A percentile compares a stretch with the other conserved stretches of the same genome.
These are phyloP conservation scores for Epithele typhae DNA, from an alignment of 768 basidiomycete species.

Conservation along the genomic window DNA sequence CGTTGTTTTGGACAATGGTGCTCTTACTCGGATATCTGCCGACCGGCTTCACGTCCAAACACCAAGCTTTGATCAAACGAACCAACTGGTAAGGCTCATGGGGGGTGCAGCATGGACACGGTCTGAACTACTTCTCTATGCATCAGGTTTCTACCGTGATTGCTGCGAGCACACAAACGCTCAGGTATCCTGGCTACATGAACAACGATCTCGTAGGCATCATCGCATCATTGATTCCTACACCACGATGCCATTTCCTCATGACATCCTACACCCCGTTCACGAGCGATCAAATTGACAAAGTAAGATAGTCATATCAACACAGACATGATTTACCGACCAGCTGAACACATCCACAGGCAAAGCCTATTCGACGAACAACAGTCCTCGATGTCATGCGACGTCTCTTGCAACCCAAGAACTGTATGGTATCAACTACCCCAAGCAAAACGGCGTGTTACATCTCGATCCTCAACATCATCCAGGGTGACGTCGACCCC, in stretches of 20 bases:
- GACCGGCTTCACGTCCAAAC: constrained; percentile 88
- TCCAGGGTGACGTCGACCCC: constrained; percentile 97
- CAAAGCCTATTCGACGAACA: constrained; percentile 92
- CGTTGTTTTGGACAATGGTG: constrained; percentile 95
- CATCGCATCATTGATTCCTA: constrained; percentile 93
- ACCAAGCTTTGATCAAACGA: constrained; percentile 87
- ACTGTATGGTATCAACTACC: constrained; percentile 95
- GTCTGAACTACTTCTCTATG: not conserved
- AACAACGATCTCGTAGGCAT: constrained; percentile 99
- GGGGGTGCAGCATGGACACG: no score
- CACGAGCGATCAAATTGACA: constrained; percentile 94
- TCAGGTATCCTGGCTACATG: constrained; percentile 98
- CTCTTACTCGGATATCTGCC: constrained; percentile 86
- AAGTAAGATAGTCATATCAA: constrained; percentile 49
- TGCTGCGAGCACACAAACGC: constrained; percentile 94
- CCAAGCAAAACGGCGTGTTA: constrained; percentile 92
- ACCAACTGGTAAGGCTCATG: constrained; percentile 71
- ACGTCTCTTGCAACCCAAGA: constrained; percentile 94
- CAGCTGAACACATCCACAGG: constrained; percentile 37
- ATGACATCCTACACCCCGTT: constrained; percentile 99
- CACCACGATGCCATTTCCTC: constrained; percentile 95
- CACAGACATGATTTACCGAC: not conserved
- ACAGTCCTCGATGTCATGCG: constrained; percentile 99
- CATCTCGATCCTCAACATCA: constrained; percentile 97
- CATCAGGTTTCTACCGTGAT: constrained; percentile 91